These are phyloP conservation scores for Ceratobasidium sp. DNA, from an alignment of 1,284 basidiomycete genomes.

Conservation along the genomic window DNA sequence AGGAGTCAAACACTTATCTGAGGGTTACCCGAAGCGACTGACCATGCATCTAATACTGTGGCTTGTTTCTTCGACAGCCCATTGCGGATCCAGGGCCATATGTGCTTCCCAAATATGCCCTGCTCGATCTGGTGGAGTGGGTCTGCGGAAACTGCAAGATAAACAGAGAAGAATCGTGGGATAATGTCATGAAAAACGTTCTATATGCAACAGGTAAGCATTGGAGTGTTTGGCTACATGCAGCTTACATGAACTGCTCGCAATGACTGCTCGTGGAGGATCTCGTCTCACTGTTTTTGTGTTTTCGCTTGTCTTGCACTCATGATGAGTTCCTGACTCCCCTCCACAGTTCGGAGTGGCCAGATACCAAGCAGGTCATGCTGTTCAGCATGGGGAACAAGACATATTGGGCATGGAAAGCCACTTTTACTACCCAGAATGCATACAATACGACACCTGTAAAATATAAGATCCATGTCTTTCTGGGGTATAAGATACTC, in stretches of 20 bases:
- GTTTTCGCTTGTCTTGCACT: neutral
- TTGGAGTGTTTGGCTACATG: neutral
- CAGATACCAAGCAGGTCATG: neutral
- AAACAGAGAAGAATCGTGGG: neutral
- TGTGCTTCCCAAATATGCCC: neutral
- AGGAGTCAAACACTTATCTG: too few relatives aligned
- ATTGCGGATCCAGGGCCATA: neutral
- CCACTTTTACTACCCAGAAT: neutral
- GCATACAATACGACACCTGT: neutral
- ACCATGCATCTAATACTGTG: too few relatives aligned
- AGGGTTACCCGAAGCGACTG: too few relatives aligned
- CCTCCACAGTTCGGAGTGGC: neutral
- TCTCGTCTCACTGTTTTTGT: neutral
- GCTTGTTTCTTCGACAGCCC: neutral
- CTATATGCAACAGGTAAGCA: neutral
- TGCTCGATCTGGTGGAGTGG: conserved; percentile 14
- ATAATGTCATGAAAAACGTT: neutral
- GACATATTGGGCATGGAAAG: neutral
- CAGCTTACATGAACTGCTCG: neutral
- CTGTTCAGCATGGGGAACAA: neutral
- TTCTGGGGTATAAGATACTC: neutral
- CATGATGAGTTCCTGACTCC: neutral
- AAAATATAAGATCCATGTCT: too few relatives aligned
- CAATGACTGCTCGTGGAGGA: neutral
- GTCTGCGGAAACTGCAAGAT: neutral